Base-by-base conservation (phyloP, 1,139 yeast genomes). In the Yamadazyma oceani region DNA sequence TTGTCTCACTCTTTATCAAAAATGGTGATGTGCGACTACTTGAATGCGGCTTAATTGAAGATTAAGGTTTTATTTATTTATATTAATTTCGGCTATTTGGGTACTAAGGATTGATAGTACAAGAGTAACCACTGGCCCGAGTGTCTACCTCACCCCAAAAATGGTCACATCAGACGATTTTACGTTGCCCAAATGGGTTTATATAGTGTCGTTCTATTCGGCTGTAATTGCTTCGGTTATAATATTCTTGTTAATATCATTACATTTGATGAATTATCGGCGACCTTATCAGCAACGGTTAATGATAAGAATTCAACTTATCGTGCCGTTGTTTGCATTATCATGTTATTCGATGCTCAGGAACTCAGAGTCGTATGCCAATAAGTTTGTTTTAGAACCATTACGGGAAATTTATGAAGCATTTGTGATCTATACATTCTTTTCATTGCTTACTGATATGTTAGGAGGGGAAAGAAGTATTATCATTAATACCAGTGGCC, bases 381-480 rank as follows among this genome's bases (percentile, higher is more conserved):
- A 70, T 16, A 72, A 78, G 24, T 63, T 64, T 35, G 55, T 83
- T 17, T 52, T 90, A 9, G 95, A 84, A 46, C 96, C 97, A 0
- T 51, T 85, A 1, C 69, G 95, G 38, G 98, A 92, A 55, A 80
- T 90, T 1, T 92, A 92, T 59, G 99, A 94, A 60, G 96, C 97
- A 0, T 87, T 94, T 62, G 97, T 90, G 31, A 86, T 92, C 31
- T 94, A 92, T 58, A 89, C 97, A 2, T 92, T 92, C 59, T 90
- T 87, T 64, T 77, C 92, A 17, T 69, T 90, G 27, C 66, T 94
- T 39, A 88, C 95, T 1, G 79, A 82, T 44, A 76, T 88, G 69
- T 72, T 92, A 10, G 97, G 97, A 0, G 99, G 98, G 19, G 98
- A 92, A 57, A 66, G 95, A 34, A 80, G 79, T 46, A 88, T 92